Evolutionary conservation across 2,329 filamentous ascomycete genomes (phyloP).

Genomic region (Calonectria naviculata): DNA sequence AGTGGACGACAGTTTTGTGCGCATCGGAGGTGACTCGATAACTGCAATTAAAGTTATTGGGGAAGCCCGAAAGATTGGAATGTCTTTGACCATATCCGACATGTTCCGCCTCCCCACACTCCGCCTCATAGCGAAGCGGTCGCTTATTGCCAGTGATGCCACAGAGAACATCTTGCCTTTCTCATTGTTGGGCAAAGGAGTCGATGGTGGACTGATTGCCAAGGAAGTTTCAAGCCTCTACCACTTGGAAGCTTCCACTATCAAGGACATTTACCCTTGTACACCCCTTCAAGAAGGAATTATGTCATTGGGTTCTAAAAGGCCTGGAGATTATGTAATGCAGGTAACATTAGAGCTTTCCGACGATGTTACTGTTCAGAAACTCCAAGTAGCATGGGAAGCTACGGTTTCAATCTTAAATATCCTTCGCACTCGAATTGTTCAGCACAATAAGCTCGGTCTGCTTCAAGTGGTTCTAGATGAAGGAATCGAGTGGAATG

Average conservation of each 20-base stretch:
- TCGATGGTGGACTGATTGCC: conserved; percentile 12
- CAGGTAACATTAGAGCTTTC: conserved; percentile 39
- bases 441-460: not conserved
- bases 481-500: conserved; percentile 8
- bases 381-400: conserved; percentile 27
- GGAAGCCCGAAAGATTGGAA: conserved; percentile 12
- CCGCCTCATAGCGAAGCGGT: not conserved
- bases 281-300: conserved; percentile 54
- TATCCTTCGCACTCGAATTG: conserved; percentile 24
- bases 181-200: conserved; percentile 22
- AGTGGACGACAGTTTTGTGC: conserved; percentile 59
- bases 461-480: conserved; percentile 23
- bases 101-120: conserved; percentile 14
- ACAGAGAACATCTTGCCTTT: not conserved
- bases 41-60: conserved; percentile 58
- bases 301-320: conserved; percentile 48
- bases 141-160: not conserved
- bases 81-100: conserved; percentile 4
- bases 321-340: conserved; percentile 50
- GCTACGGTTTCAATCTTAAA: not conserved
- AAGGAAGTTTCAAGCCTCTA: conserved; percentile 4
- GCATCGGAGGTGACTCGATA: conserved; percentile 61
- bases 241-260: not conserved
- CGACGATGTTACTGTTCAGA: not conserved
- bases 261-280: conserved; percentile 52